Percentiles rank a stretch among this genome's conserved stretches.
Conservation (phyloP, 768 basidiomycete species). For the Pholiota conissans region DNA sequence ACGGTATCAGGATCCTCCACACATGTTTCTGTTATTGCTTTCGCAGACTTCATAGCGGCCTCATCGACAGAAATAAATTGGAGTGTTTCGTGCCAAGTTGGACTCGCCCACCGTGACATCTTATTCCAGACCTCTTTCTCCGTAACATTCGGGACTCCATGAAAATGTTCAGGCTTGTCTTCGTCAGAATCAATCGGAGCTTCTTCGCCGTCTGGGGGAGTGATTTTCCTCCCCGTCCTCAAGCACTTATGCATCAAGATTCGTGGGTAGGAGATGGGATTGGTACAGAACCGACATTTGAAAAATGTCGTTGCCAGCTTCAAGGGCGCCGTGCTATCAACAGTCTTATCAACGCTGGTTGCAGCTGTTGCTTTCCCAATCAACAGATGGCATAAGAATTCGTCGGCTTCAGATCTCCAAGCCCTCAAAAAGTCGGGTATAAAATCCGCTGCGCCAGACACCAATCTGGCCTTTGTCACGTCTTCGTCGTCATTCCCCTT, state of each 20-base stretch:
- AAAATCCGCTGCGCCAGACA: neutral
- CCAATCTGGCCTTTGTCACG: slow-evolving; percentile 17
- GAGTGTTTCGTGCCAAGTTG: slow-evolving; percentile 23
- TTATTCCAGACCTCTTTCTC: slow-evolving; percentile 6
- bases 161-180: neutral
- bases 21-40: slow-evolving; percentile 24
- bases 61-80: slow-evolving; percentile 25
- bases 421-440: slow-evolving; percentile 8
- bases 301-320: slow-evolving; percentile 33
- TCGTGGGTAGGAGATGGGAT: slow-evolving; percentile 30
- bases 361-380: neutral
- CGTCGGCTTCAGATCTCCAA: slow-evolving; percentile 19
- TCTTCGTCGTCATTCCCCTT: neutral
- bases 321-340: slow-evolving; percentile 9
- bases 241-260: slow-evolving; percentile 30
- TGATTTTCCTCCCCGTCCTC: neutral
- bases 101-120: neutral
- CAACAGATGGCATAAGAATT: slow-evolving; percentile 17
- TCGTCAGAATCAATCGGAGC: too few species aligned
- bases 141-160: neutral
- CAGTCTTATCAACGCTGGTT: neutral
- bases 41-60: slow-evolving; percentile 23
- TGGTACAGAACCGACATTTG: slow-evolving; percentile 28
- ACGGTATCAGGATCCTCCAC: slow-evolving; percentile 26
- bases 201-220: neutral